Evolutionary conservation across 2,329 filamentous ascomycete genomes (phyloP).

Genomic region (Exophiala alcalophila): DNA sequence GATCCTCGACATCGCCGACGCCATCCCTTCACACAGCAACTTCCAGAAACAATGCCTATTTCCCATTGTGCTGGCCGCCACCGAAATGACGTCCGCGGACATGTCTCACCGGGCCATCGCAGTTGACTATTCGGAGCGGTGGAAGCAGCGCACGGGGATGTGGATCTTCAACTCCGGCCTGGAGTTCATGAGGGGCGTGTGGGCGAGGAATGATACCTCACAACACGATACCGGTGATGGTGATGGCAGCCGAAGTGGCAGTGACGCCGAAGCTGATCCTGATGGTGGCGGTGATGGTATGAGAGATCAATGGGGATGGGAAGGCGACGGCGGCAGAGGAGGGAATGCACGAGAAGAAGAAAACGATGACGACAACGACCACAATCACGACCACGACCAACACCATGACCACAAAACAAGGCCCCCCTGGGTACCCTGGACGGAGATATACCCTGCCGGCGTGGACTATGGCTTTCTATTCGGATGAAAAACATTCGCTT

Average conservation of each 20-base stretch:
- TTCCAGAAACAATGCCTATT: conserved; percentile 26
- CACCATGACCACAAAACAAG: no score
- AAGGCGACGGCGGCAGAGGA: no score
- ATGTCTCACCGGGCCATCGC: conserved; percentile 11
- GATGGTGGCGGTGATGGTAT: no score
- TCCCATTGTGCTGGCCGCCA: conserved; percentile 19
- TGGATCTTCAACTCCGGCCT: conserved; percentile 24
- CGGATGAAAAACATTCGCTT: no score
- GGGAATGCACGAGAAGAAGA: neutral
- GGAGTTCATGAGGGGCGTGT: conserved; percentile 21
- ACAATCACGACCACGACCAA: no score
- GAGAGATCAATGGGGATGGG: no score
- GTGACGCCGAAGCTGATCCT: no score
- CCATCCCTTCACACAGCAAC: conserved; percentile 19
- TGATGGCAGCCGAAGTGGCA: no score
- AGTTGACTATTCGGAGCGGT: conserved; percentile 23
- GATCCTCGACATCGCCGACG: conserved; percentile 12
- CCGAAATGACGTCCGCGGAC: conserved; percentile 13
- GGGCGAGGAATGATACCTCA: conserved; percentile 19
- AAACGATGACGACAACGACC: no score
- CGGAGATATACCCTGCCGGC: conserved; percentile 7
- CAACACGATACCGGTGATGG: no score
- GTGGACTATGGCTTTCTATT: conserved; percentile 13
- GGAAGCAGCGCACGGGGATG: conserved; percentile 25
- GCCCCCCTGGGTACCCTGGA: conserved; percentile 8